Conservation (phyloP, 2,329 filamentous ascomycete species). For the Parasarocladium wereldwijsianum region DNA sequence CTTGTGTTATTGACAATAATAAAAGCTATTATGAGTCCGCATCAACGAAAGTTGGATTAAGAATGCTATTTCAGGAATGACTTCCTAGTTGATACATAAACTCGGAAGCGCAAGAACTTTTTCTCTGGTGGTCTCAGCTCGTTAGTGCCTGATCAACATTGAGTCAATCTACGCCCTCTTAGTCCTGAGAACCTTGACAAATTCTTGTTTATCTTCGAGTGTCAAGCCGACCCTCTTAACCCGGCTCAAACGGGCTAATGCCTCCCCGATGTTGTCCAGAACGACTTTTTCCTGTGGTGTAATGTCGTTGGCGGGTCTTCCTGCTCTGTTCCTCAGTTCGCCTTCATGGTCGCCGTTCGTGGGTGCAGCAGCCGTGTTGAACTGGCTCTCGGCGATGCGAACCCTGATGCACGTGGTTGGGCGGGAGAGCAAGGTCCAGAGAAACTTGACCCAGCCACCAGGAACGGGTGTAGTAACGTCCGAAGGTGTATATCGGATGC, state of each 20-base stretch:
- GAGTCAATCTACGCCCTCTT: constrained; percentile 24
- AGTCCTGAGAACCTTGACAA: constrained; percentile 52
- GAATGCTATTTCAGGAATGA: no score
- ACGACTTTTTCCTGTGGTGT: constrained; percentile 49
- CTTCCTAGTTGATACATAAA: no score
- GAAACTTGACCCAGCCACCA: constrained; percentile 52
- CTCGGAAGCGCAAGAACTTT: no score
- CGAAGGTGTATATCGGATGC: constrained; percentile 72
- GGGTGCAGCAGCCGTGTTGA: constrained; percentile 29
- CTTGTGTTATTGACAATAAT: no score
- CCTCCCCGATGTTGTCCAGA: constrained; percentile 68
- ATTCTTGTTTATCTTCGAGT: constrained; percentile 67
- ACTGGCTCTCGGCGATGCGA: constrained; percentile 66
- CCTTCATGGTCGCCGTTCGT: constrained; percentile 19
- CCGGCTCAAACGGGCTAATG: constrained; percentile 71
- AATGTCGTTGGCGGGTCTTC: constrained; percentile 17
- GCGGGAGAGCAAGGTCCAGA: constrained; percentile 75
- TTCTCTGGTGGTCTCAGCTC: no score
- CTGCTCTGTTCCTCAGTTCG: constrained; percentile 14
- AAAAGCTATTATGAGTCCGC: no score
- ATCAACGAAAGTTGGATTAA: no score
- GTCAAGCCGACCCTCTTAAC: constrained; percentile 83
- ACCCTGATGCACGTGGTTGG: constrained; percentile 85
- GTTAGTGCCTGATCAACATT: no score
- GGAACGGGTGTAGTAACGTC: constrained; percentile 88